Conservation (phyloP, 768 basidiomycete genomes). For the Rossbeevera mucosa region DNA sequence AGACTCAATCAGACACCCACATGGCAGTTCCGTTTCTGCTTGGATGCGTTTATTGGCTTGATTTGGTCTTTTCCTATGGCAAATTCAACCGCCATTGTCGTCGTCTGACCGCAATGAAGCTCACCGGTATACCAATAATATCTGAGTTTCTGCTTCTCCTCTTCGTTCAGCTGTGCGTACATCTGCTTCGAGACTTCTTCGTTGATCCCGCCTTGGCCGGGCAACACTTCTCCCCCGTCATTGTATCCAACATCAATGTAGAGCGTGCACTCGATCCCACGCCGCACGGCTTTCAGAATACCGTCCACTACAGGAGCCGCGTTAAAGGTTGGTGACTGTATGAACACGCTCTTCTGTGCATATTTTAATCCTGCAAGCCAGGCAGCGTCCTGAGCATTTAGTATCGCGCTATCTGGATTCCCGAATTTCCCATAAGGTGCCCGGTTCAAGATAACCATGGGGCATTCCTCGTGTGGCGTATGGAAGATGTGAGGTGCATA, state of each 20-base stretch:
- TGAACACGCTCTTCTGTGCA: constrained; percentile 60
- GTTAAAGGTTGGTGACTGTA: constrained; percentile 72
- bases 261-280: constrained; percentile 56
- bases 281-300: constrained; percentile 53
- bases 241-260: constrained; percentile 57
- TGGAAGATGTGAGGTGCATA: constrained; percentile 63
- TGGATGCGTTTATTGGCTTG: constrained; percentile 58
- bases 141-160: constrained; percentile 42
- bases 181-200: constrained; percentile 60
- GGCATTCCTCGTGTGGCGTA: constrained; percentile 50
- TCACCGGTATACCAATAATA: constrained; percentile 53
- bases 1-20: constrained; percentile 25
- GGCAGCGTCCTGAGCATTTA: constrained; percentile 61
- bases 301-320: constrained; percentile 58
- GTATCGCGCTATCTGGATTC: constrained; percentile 36
- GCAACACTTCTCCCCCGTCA: constrained; percentile 58
- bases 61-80: constrained; percentile 54
- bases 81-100: not conserved
- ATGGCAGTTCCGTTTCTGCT: constrained; percentile 69
- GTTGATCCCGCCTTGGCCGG: constrained; percentile 69
- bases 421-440: constrained; percentile 53
- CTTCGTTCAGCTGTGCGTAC: constrained; percentile 45
- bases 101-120: not conserved
- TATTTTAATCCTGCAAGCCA: constrained; percentile 63
- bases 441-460: constrained; percentile 64